Conservation (phyloP, 2,329 filamentous ascomycete genomes). For the Phialophora macrospora region DNA sequence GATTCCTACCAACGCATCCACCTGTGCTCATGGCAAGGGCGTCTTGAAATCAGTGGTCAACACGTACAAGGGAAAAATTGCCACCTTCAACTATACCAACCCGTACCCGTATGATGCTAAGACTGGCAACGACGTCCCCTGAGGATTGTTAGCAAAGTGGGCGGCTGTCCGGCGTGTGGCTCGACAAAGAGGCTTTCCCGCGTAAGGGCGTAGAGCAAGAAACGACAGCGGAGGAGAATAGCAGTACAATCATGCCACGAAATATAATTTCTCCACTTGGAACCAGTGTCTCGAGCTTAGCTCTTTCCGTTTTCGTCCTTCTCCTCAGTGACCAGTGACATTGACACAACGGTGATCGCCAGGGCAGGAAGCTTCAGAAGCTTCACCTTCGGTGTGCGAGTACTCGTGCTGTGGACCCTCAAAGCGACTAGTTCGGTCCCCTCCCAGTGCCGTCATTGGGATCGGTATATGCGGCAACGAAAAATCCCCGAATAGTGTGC, state of each 20-base stretch:
- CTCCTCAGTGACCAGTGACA: constrained; percentile 3
- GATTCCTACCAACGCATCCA: constrained; percentile 65
- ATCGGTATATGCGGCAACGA: not conserved
- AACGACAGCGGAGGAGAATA: not conserved
- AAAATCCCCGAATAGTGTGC: not conserved
- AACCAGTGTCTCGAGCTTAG: not conserved
- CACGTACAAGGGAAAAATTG: constrained; percentile 18
- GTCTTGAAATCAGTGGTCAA: constrained; percentile 28
- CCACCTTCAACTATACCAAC: constrained; percentile 30
- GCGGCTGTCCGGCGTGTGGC: not conserved
- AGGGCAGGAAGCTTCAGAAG: not conserved
- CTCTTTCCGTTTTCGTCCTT: not conserved
- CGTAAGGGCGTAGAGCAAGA: not conserved
- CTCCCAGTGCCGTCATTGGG: too few species aligned
- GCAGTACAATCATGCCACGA: not conserved
- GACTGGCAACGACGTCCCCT: constrained; percentile 22
- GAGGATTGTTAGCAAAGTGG: not conserved
- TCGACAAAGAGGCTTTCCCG: not conserved
- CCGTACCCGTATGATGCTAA: constrained; percentile 28
- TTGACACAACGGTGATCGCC: not conserved
- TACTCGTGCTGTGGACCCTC: too few species aligned
- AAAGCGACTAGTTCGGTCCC: not conserved
- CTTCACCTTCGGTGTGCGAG: not conserved
- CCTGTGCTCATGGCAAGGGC: constrained; percentile 75
- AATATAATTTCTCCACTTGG: not conserved